Evolutionary conservation across 2,329 filamentous ascomycete genomes (phyloP), one percentile per base, ranked within the genome.

Genomic region (Apiospora marii): DNA sequence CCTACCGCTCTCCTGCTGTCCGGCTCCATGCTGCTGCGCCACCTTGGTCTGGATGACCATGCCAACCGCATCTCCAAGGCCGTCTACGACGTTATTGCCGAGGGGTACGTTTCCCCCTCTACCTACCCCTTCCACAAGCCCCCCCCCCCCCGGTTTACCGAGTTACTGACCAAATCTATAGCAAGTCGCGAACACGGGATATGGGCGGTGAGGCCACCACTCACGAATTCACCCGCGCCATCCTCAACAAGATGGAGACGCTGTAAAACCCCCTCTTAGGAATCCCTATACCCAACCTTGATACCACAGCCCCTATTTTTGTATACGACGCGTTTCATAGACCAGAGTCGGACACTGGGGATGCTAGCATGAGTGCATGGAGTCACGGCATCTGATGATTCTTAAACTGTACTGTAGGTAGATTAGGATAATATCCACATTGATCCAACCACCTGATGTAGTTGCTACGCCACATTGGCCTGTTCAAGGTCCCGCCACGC

Each of bases 41-140:
- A 99, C 87, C 90, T 99, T 77, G 96, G 96, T 79, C 93, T 99
- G 70, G 96, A 99, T 82, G 95, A 98, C 84, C 96, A 99, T 84
- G 96, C 96, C 81, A 98, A 98, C 91, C 92, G 96, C 83, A 98
- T 98, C 86, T 97, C 94, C 84, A 96, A 96, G 89, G 92, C 93
- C 77, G 87, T 92, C 78, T 92, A 92, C 81, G 88, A 87, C 76
- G 90, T 92, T 70, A 98, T 99, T 82, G 92, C 93, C 78, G 94
- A 98, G 82, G 95, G 94, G 94, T 96, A 87, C 87, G 92, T 88
- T 72, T 49, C 37, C 30, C 43, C 10, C n/a, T n/a, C n/a, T n/a
- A n/a, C n/a, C 64, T 69, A 44, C 37, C 51, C 43, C 41, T 41
- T 46, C 44, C 64, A 34, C 13, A 6, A 64, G 70, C 14, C 10